Evolutionary conservation across 371 early-diverging fungal genomes (phyloP), one percentile per base, ranked within the genome.

Genomic region (Mortierella polycephala): DNA sequence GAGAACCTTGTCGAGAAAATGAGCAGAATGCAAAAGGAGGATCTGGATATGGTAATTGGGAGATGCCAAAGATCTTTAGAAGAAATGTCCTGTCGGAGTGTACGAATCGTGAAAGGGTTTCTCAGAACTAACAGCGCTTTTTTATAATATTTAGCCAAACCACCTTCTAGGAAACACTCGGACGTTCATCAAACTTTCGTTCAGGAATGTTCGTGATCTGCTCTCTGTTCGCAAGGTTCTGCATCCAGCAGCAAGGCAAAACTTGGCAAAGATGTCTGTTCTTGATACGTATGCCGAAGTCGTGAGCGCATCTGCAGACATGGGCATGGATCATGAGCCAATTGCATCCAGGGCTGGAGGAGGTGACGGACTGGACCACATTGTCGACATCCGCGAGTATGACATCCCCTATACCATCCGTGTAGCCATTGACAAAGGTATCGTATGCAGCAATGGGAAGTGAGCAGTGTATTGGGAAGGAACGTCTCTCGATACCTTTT

Each of bases 321-420:
- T 69, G 57, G 63, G 60, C 45, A 47, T 69, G 63, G 70, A 71
- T 42, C 41, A 54, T 30, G 73, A 74, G 39, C 62, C 72, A 8
- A 57, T 72, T 30, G 41, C 60, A 6, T 49, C 65, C 56, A 71
- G 82, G 79, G 60, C 83, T 71, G 18, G 80, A 82, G 45, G 85
- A 81, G 67, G 69, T 66, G 58, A 69, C 30, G 81, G 71, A 37
- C 63, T 90, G 16, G 90, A 90, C 10, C 81, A 86, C 62, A 89
- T 99, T 13, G 79, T 92, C 14, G 99, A 96, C 72, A 88, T 98
- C 49, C 90, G 98, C 37, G 99, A 99, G 79, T 95, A 94, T 71
- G 99, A 99, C 77, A 89, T 99, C 14, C 93, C 95, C 20, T 99
- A 97, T 75, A 95, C 96, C 75, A 86, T 93, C 51, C 92, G 99